phyloP scores from a whole-genome alignment of 2,329 filamentous ascomycete genomes.

The Aschersonia sp. region DNA sequence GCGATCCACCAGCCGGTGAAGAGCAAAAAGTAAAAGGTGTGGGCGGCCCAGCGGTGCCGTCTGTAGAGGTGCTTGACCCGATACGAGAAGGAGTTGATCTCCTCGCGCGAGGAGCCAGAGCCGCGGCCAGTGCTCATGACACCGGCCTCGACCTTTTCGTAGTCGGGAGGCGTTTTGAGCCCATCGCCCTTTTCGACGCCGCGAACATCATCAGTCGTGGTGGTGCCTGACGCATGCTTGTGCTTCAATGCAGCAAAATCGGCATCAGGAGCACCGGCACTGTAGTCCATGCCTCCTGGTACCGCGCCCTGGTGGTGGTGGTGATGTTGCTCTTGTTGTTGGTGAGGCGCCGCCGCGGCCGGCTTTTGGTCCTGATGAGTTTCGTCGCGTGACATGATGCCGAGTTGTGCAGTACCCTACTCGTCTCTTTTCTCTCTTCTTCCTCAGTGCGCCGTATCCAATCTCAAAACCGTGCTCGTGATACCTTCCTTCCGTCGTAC shows the following conservation, averaged over 20 bases:
- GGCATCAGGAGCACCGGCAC: conserved; percentile 14
- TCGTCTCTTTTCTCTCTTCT: too few relatives aligned
- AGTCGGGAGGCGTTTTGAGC: conserved; percentile 18
- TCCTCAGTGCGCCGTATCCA: too few relatives aligned
- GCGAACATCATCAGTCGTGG: conserved; percentile 2
- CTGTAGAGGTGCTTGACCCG: conserved; percentile 24
- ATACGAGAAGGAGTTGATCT: conserved; percentile 6
- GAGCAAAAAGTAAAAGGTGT: conserved; percentile 28
- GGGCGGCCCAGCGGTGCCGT: conserved; percentile 28
- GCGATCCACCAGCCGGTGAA: conserved; percentile 61
- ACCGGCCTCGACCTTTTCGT: conserved; percentile 22
- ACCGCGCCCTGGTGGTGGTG: conserved; percentile 1
- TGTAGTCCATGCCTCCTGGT: conserved; percentile 9
- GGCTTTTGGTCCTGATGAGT: background rate
- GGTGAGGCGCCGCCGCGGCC: background rate
- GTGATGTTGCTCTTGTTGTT: background rate
- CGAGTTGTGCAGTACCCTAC: background rate
- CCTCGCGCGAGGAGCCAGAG: conserved; percentile 9
- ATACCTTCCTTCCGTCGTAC: too few relatives aligned
- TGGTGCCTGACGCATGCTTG: conserved; percentile 14
- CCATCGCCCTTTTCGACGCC: conserved; percentile 10
- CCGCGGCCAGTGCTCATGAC: conserved; percentile 15
- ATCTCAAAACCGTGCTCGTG: too few relatives aligned
- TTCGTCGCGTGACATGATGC: background rate
- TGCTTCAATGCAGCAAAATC: conserved; percentile 24